Base-by-base conservation (phyloP, 73 alveolate genomes). In the Blepharisma japonicum region DNA sequence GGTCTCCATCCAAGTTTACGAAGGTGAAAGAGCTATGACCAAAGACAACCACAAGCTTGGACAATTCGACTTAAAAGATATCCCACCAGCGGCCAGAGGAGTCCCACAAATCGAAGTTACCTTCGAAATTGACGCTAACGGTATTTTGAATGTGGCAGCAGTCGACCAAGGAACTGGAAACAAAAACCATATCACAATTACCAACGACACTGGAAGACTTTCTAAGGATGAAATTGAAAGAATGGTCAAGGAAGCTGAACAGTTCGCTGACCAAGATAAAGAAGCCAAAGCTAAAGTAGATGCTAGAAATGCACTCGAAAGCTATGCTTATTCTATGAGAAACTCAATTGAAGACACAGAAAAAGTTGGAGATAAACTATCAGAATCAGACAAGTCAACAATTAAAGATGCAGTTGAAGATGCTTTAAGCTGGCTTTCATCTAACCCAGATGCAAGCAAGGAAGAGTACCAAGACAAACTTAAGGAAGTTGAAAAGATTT, bases 21-120 rank as follows among this genome's bases (percentile, higher is more conserved):
- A 97, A 80, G 99, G 99, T 6, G 99, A 97, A 78, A 94, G 99
- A 71, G 91, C 99, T 45, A 79, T 97, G 90, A 91, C 98, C 80
- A 95, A 96, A 87, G 99, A 97, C 87, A 97, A 97, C 89, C 99
- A 97, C 86, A 77, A 87, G 68, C 92, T 97, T 25, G 99, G 98
- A 68, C 92, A 95, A 81, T 97, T 97, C 78, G 99, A 90, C 78
- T 90, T 97, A 54, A 88, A 94, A 53, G 98, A 98, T 21, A 91
- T 97, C 27, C 99, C 99, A 21, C 94, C 97, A 25, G 98, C 98
- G 68, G 96, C 98, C 38, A 81, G 98, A 86, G 99, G 99, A 39
- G 97, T 88, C 55, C 99, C 99, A 2, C 96, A 97, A 88, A 96
- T 97, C 84, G 98, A 94, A 79, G 98, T 95, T 6, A 89, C 98